A percentile compares a stretch with the other conserved stretches of the same genome.
phyloP scores from a whole-genome alignment of 345 rosid genomes.

The Citropsis articulata region DNA sequence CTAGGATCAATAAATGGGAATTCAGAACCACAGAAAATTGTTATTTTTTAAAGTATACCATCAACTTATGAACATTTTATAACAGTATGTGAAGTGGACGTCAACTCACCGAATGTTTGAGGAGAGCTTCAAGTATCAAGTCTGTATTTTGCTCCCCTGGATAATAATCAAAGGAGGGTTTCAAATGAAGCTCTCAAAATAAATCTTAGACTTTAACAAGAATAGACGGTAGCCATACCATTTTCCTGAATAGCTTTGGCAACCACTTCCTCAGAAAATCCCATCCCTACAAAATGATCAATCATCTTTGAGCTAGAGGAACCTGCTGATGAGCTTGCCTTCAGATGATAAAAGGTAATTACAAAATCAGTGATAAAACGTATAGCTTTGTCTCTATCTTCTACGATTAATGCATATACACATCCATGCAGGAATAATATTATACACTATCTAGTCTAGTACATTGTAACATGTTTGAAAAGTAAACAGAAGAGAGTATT shows the following conservation, averaged over 20 bases:
- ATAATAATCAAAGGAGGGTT: constrained; percentile 11
- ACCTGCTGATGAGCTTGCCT: constrained; percentile 53
- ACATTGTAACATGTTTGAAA: not conserved
- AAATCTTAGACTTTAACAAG: not conserved
- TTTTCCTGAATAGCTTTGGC: constrained; percentile 59
- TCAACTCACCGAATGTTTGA: constrained; percentile 46
- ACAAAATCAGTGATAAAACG: constrained; percentile 3
- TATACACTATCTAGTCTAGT: not conserved
- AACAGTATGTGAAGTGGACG: not conserved
- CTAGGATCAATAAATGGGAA: constrained; percentile 20
- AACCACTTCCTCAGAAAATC: constrained; percentile 59
- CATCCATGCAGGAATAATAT: not conserved
- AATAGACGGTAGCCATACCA: constrained; percentile 37
- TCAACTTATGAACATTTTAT: constrained; percentile 1
- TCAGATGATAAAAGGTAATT: constrained; percentile 10
- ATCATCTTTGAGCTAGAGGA: constrained; percentile 51
- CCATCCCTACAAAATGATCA: constrained; percentile 70
- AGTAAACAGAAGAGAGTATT: not conserved
- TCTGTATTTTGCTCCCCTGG: constrained; percentile 51
- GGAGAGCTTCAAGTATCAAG: constrained; percentile 51
- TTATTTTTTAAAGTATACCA: not conserved
- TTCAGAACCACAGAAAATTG: constrained; percentile 1
- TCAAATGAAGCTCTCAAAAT: constrained; percentile 13
- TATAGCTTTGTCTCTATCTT: not conserved
- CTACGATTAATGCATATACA: not conserved